Conservation (phyloP, 495 filamentous ascomycete genomes). For the Clohesyomyces aquaticus region DNA sequence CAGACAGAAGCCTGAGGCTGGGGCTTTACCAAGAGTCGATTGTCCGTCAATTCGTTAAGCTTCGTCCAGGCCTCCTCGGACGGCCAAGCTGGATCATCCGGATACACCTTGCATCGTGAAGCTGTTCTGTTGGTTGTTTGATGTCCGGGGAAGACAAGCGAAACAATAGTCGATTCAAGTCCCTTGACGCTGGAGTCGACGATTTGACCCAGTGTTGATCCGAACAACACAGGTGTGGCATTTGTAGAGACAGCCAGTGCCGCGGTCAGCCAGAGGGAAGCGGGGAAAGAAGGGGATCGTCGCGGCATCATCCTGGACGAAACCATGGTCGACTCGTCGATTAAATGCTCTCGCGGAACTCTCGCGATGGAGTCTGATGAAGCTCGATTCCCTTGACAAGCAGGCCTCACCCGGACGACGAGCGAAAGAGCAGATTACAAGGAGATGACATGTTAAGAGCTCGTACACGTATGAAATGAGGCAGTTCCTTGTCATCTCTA, state of each 20-base stretch:
- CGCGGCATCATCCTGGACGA: conserved; percentile 12
- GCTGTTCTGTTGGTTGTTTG: not conserved
- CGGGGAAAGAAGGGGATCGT: conserved; percentile 6
- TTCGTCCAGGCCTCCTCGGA: conserved; percentile 26
- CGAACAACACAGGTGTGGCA: conserved; percentile 14
- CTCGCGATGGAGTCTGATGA: not conserved
- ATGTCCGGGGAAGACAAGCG: conserved; percentile 3
- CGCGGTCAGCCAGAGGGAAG: conserved; percentile 15
- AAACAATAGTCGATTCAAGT: conserved; percentile 2
- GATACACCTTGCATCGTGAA: conserved; percentile 31
- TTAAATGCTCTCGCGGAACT: not conserved
- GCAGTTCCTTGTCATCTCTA: too few species aligned
- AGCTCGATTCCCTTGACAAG: not conserved
- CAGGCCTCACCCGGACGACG: not conserved
- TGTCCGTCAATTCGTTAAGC: conserved; percentile 28
- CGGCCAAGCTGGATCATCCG: conserved; percentile 33
- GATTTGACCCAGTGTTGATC: not conserved
- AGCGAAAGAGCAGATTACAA: not conserved
- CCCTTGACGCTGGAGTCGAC: conserved; percentile 13
- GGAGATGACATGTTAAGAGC: not conserved
- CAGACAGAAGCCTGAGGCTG: conserved; percentile 33
- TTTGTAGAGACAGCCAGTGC: conserved; percentile 5
- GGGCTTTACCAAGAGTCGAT: conserved; percentile 22
- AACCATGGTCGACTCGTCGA: not conserved
- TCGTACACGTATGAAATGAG: not conserved